Base-by-base conservation (phyloP, 169 alveolate genomes). In the Plasmodium inui region DNA sequence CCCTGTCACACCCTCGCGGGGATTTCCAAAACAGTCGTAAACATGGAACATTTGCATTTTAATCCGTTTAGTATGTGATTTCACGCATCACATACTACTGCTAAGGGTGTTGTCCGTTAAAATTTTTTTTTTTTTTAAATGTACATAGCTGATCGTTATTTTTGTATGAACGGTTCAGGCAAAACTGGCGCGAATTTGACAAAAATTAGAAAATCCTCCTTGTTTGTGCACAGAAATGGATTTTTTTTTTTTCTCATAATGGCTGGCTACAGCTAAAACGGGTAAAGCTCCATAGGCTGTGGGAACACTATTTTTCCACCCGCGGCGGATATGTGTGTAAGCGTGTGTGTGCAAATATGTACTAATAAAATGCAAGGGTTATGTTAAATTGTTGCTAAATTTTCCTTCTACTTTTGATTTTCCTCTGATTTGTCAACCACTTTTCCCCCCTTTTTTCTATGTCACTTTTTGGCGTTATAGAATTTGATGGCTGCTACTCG, bases 221-320 rank as follows among this genome's bases (percentile, higher is more conserved):
- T 86, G 86, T 86, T 81, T 86, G 91, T 57, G 86, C 80, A 86
- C 71, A 86, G 41, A 74, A 39, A 72, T 84, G 26, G 26, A 8
- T 84, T 34, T 57, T 30, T 67, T 39, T 67, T 39, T 83, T 39
- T 82, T 26, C 41, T 28, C 37, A 67, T 67, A 67, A 28, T 67
- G 30, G 37, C 41, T 28, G 8, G 10, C 37, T 67, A 67, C 37
- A 28, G 41, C 37, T 26, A 67, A 22, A 67, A 71, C 46, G 34
- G 55, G 19, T 22, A 84, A 28, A 82, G 39, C 26, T 28, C 41
- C 26, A 50, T 50, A 30, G 14, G 22, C 41, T 83, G 22, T 46
- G 72, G 50, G 14, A 61, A n/a, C 44, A 37, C 70, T 14, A 32
- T 1, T 41, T 14, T 26, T 28, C 30, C 14, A 81, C 22, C 1